These are phyloP conservation scores for Blastobotrys apis DNA, from an alignment of 1,139 yeast species.

Conservation along the genomic window DNA sequence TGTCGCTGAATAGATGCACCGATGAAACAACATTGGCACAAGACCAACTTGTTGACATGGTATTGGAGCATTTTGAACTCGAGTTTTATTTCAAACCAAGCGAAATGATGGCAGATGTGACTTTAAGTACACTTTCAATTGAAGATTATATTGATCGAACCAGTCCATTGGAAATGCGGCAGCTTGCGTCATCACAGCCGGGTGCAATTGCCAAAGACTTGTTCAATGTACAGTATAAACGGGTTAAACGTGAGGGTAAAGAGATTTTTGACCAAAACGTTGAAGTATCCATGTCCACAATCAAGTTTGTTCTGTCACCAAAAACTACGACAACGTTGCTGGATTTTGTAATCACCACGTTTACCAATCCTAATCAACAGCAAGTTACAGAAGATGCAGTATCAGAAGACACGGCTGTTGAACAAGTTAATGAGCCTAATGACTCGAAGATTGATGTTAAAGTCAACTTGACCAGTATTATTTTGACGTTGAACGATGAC, in stretches of 20 bases:
- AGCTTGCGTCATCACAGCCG: slow-evolving; percentile 57
- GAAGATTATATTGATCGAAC: slow-evolving; percentile 71
- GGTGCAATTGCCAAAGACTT: slow-evolving; percentile 33
- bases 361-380: slow-evolving; percentile 53
- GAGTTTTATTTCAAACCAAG: slow-evolving; percentile 55
- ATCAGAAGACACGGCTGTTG: neutral
- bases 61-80: slow-evolving; percentile 62
- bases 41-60: slow-evolving; percentile 65
- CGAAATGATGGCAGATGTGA: slow-evolving; percentile 64
- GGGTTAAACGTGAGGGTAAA: slow-evolving; percentile 47
- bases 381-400: slow-evolving; percentile 13
- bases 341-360: slow-evolving; percentile 80
- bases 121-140: slow-evolving; percentile 60
- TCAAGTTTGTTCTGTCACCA: slow-evolving; percentile 71
- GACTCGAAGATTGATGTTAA: slow-evolving; percentile 72
- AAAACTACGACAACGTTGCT: slow-evolving; percentile 72
- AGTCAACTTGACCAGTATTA: slow-evolving; percentile 68
- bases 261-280: slow-evolving; percentile 71
- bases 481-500: slow-evolving; percentile 76
- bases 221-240: slow-evolving; percentile 54
- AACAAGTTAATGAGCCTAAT: slow-evolving; percentile 25
- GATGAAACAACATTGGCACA: slow-evolving; percentile 58
- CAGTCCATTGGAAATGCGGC: slow-evolving; percentile 60
- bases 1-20: slow-evolving; percentile 65
- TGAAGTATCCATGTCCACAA: slow-evolving; percentile 71